phyloP scores from a whole-genome alignment of 1,284 basidiomycete species.

The Fomes fomentarius region DNA sequence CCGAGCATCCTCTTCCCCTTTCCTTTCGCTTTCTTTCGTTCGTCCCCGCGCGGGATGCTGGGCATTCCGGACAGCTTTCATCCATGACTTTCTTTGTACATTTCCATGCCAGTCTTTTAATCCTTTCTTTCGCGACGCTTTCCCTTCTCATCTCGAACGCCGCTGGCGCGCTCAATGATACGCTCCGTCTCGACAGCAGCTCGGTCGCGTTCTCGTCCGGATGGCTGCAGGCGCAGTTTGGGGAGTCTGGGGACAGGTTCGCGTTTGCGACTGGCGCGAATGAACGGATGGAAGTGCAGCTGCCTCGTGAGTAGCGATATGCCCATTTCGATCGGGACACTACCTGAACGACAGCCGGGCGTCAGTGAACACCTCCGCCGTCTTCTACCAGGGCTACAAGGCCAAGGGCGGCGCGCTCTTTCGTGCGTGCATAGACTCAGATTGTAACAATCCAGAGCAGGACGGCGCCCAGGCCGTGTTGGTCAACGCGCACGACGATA shows the following conservation, averaged over 20 bases:
- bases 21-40: conserved; percentile 9
- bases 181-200: conserved; percentile 21
- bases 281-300: conserved; percentile 15
- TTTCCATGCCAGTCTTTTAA: conserved; percentile 3
- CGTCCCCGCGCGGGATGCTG: conserved; percentile 30
- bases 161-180: conserved; percentile 25
- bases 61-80: conserved; percentile 21
- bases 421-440: conserved; percentile 26
- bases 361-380: conserved; percentile 23
- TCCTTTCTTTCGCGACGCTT: conserved; percentile 3
- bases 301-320: conserved; percentile 24
- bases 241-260: conserved; percentile 9
- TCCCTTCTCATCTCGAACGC: conserved; percentile 1
- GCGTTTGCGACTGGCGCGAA: conserved; percentile 18
- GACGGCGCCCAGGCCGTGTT: background rate
- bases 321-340: background rate
- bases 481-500: conserved; percentile 24
- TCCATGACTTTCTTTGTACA: conserved; percentile 11
- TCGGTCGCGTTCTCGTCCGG: conserved; percentile 25
- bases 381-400: conserved; percentile 28
- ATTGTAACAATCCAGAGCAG: background rate
- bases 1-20: conserved; percentile 6
- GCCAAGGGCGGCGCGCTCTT: conserved; percentile 21
- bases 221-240: conserved; percentile 23
- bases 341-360: background rate